Evolutionary conservation across 2,329 filamentous ascomycete species (phyloP).

Genomic region (Phyllosticta capitalensis): DNA sequence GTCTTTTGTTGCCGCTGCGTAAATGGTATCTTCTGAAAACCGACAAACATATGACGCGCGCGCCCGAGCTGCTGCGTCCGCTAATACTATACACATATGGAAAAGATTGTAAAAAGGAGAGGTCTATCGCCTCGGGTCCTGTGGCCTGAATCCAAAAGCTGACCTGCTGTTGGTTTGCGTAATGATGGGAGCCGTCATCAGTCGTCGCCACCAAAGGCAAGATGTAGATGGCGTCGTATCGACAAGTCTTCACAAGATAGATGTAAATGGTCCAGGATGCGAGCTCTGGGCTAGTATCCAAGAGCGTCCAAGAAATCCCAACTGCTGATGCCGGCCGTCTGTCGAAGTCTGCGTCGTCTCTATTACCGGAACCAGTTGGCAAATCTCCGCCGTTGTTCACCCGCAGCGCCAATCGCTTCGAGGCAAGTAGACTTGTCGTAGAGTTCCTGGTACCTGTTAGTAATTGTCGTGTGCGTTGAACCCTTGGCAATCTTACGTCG

Average conservation of each 20-base stretch:
- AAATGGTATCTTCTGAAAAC: not conserved
- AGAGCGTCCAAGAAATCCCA: not conserved
- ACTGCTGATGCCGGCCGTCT: not conserved
- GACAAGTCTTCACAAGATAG: no score
- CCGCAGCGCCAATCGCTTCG: constrained; percentile 24
- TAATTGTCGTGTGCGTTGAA: not conserved
- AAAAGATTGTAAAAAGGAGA: no score
- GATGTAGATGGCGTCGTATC: no score
- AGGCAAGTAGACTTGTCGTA: constrained; percentile 50
- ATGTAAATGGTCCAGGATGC: no score
- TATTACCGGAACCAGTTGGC: constrained; percentile 11
- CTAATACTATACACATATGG: not conserved
- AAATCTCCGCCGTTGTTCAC: constrained; percentile 7
- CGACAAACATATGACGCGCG: not conserved
- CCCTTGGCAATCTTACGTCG: constrained; percentile 54
- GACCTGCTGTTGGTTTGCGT: no score
- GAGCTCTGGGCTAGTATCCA: no score
- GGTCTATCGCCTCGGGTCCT: no score
- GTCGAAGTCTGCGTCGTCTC: not conserved
- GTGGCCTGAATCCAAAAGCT: no score
- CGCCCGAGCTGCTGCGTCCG: not conserved
- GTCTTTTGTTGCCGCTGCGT: not conserved
- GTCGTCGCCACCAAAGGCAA: no score
- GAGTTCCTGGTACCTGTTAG: constrained; percentile 38
- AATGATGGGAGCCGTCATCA: no score